Conservation (phyloP, 129 eudicot species). For the Tagetes erecta region DNA sequence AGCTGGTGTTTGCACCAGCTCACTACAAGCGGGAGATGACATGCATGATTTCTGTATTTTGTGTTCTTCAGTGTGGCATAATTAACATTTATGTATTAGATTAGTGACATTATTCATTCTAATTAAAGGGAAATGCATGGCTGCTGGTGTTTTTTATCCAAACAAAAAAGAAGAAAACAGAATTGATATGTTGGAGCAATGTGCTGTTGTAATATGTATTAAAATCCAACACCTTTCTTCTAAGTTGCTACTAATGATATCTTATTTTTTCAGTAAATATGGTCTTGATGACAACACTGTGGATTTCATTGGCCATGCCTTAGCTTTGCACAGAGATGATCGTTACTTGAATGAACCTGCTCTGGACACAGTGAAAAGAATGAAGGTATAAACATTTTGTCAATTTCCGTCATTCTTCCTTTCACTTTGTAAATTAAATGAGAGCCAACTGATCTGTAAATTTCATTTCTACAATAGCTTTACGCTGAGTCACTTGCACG, state of each 20-base stretch:
- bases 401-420: neutral
- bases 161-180: neutral
- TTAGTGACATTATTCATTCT: neutral
- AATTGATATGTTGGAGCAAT: neutral
- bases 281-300: conserved; percentile 97
- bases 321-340: conserved; percentile 96
- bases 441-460: neutral
- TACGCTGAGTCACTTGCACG: conserved; percentile 75
- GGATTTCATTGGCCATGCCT: conserved; percentile 90
- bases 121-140: neutral
- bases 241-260: neutral
- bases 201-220: neutral
- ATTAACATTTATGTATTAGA: neutral
- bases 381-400: conserved; percentile 58
- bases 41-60: neutral
- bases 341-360: conserved; percentile 90
- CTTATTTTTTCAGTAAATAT: conserved; percentile 54
- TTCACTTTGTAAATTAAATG: neutral
- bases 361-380: conserved; percentile 81
- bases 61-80: neutral
- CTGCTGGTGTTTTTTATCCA: neutral
- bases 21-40: neutral
- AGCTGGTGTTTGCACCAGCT: neutral
- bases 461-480: conserved; percentile 37
- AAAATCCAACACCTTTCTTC: neutral